A percentile compares a stretch with the other conserved stretches of the same genome.
These are phyloP conservation scores for Hygrocybe coccinea DNA, from an alignment of 768 basidiomycete species.

Conservation along the genomic window DNA sequence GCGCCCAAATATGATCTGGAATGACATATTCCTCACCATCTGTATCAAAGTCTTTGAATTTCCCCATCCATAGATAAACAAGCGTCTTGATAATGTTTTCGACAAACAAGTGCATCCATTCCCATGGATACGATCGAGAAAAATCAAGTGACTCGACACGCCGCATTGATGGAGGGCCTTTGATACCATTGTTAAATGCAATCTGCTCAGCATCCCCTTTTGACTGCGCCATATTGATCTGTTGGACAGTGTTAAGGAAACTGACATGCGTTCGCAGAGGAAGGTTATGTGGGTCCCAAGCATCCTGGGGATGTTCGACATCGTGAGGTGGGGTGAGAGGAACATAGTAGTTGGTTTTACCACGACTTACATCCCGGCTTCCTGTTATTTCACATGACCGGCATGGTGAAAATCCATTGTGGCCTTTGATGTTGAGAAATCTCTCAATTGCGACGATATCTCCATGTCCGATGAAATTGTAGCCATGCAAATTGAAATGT, in stretches of 20 bases:
- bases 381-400: constrained; percentile 30
- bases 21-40: constrained; percentile 28
- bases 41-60: constrained; percentile 34
- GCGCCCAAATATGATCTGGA: constrained; percentile 24
- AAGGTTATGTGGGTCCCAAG: constrained; percentile 14
- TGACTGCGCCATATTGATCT: not conserved
- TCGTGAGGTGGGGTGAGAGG: constrained; percentile 13
- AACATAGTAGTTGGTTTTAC: constrained; percentile 21
- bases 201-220: constrained; percentile 2
- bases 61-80: constrained; percentile 35
- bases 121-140: constrained; percentile 32
- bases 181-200: constrained; percentile 27
- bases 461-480: constrained; percentile 23
- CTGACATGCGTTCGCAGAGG: constrained; percentile 17
- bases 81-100: constrained; percentile 40
- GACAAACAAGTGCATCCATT: constrained; percentile 43
- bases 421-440: constrained; percentile 33
- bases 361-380: constrained; percentile 4
- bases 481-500: constrained; percentile 26
- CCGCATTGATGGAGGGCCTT: constrained; percentile 23
- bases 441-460: constrained; percentile 33
- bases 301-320: not conserved
- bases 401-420: constrained; percentile 32
- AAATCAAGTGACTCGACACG: constrained; percentile 23
- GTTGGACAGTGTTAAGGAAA: not conserved